These are phyloP conservation scores for Malus hybrid DNA, from an alignment of 331 rosid genomes.

Conservation along the genomic window DNA sequence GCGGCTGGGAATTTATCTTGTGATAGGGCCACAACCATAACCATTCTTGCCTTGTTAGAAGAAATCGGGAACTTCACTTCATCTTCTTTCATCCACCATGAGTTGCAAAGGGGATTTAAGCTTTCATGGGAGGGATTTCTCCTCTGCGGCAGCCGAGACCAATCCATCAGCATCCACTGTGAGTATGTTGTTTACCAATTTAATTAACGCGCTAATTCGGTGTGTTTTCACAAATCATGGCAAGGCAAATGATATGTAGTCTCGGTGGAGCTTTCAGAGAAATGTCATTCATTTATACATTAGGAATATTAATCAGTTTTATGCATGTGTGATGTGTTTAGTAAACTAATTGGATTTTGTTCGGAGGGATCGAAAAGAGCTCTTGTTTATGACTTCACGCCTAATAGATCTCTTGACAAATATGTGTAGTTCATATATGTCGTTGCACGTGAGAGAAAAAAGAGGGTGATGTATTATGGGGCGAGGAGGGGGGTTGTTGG, in stretches of 20 bases:
- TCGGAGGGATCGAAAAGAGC: not conserved
- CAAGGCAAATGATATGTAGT: no score
- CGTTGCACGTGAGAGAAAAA: no score
- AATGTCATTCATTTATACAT: no score
- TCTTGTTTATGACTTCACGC: constrained; percentile 7
- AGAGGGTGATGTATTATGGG: no score
- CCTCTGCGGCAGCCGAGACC: not conserved
- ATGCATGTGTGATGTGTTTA: no score
- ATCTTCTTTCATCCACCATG: not conserved
- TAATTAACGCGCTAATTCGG: not conserved
- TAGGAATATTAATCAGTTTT: no score
- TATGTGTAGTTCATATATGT: not conserved
- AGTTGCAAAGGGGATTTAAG: not conserved
- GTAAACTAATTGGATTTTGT: not conserved
- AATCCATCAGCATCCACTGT: not conserved
- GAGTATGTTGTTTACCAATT: not conserved
- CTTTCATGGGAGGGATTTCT: not conserved
- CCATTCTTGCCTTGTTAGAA: not conserved
- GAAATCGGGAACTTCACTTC: not conserved
- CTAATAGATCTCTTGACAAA: constrained; percentile 2
- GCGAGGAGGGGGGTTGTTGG: no score
- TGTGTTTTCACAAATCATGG: not conserved
- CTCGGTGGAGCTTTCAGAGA: no score
- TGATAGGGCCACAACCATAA: no score
- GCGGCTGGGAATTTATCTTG: no score